These are phyloP conservation scores for Aspergillus coremiiformis DNA, from an alignment of 495 filamentous ascomycete genomes.

Conservation along the genomic window DNA sequence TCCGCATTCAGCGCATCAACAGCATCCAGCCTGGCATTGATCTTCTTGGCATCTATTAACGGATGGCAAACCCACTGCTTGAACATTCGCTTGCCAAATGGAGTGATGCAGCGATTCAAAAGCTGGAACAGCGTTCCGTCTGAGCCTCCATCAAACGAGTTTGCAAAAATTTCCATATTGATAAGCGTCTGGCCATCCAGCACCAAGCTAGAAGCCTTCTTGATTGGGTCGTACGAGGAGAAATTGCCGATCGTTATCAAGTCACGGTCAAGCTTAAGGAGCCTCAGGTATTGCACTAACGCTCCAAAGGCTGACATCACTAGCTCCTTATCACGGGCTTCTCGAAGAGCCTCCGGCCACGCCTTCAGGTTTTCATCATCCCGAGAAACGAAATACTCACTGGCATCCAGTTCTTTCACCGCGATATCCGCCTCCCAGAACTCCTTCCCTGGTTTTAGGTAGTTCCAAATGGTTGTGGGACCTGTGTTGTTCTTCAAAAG, in stretches of 20 bases:
- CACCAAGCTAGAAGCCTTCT: constrained; percentile 84
- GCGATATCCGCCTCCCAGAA: constrained; percentile 87
- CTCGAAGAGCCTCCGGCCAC: constrained; percentile 72
- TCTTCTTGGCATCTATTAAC: constrained; percentile 72
- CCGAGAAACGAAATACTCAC: constrained; percentile 66
- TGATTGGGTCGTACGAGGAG: constrained; percentile 85
- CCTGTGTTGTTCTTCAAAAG: constrained; percentile 94
- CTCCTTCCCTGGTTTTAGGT: constrained; percentile 79
- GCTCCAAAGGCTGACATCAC: constrained; percentile 92
- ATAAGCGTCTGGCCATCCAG: constrained; percentile 95
- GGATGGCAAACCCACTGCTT: constrained; percentile 98
- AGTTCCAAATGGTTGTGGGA: constrained; percentile 92
- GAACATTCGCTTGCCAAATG: constrained; percentile 95
- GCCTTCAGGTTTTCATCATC: constrained; percentile 55
- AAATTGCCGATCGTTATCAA: constrained; percentile 89
- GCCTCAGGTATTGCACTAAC: constrained; percentile 75
- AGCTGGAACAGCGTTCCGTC: constrained; percentile 86
- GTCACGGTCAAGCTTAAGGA: constrained; percentile 82
- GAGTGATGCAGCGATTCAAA: constrained; percentile 90
- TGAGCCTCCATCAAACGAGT: constrained; percentile 77
- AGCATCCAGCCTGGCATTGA: constrained; percentile 93
- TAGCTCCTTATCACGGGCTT: constrained; percentile 71
- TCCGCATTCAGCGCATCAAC: constrained; percentile 90
- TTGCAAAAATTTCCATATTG: constrained; percentile 94
- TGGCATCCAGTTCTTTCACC: constrained; percentile 71